Percentiles rank a stretch among this genome's conserved stretches.
phyloP scores from a whole-genome alignment of 192 early-diverging fungal genomes.

The Diversispora eburnea region DNA sequence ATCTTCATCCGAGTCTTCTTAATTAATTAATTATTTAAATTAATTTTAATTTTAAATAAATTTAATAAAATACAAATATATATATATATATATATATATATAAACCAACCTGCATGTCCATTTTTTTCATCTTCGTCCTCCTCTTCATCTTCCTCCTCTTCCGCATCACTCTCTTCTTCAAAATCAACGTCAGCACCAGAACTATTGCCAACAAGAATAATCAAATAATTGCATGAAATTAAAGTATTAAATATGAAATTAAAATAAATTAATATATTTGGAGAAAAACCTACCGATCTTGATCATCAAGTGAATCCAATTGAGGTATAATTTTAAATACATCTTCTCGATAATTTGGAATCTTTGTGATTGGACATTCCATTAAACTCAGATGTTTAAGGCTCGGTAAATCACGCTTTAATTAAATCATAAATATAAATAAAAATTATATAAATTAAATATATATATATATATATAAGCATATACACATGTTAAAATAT shows the following conservation, averaged over 20 bases:
- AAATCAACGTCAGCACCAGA: conserved; percentile 1
- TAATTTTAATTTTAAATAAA: not conserved
- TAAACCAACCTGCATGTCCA: conserved; percentile 10
- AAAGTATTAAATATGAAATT: not conserved
- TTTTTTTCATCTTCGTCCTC: not conserved
- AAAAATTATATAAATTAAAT: not conserved
- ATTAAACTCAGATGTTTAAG: conserved; percentile 36
- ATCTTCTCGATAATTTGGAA: conserved; percentile 35
- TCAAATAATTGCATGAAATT: not conserved
- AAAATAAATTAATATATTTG: not conserved
- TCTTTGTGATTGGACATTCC: conserved; percentile 32
- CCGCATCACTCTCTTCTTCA: conserved; percentile 14
- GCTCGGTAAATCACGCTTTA: conserved; percentile 32
- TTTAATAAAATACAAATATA: not conserved
- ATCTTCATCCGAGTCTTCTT: too few relatives aligned
- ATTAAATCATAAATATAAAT: not conserved
- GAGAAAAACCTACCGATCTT: conserved; percentile 33
- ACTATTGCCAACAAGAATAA: not conserved
- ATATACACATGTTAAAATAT: not conserved
- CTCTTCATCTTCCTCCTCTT: not conserved
- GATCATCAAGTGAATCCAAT: conserved; percentile 39
- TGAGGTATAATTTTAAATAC: conserved; percentile 40
- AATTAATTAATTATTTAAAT: too few relatives aligned
- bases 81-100: too few relatives aligned
- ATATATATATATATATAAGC: not conserved